These are phyloP conservation scores for Leishmania mexicana DNA, from an alignment of 208 protist genomes.

Conservation along the genomic window DNA sequence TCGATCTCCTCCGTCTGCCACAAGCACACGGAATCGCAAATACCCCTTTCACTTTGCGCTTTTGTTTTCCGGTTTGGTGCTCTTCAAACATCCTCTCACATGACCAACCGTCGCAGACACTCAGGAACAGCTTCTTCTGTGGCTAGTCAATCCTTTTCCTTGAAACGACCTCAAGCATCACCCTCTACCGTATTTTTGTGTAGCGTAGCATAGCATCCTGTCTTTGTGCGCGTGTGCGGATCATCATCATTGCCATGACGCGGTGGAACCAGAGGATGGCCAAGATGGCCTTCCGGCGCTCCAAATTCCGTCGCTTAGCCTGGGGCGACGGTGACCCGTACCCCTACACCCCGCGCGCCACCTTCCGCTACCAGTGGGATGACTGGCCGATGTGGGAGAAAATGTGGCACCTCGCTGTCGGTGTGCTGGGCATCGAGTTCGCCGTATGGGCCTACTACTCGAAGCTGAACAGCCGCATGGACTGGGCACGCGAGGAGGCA, in stretches of 20 bases:
- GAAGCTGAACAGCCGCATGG: conserved; percentile 82
- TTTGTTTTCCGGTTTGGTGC: background rate
- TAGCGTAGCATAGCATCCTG: background rate
- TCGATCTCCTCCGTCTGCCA: background rate
- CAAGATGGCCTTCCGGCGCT: conserved; percentile 89
- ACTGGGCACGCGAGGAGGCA: conserved; percentile 90
- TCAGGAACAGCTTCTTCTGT: background rate
- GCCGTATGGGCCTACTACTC: conserved; percentile 86
- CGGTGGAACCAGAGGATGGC: conserved; percentile 92
- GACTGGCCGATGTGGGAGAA: conserved; percentile 89
- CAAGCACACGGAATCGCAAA: background rate
- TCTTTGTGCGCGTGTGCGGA: background rate
- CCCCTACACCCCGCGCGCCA: conserved; percentile 88
- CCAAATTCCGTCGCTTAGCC: conserved; percentile 86
- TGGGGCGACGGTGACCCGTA: conserved; percentile 91
- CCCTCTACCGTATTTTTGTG: background rate
- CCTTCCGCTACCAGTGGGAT: conserved; percentile 91
- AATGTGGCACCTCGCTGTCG: conserved; percentile 68
- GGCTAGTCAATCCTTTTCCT: background rate
- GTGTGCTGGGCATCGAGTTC: conserved; percentile 72
- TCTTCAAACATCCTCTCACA: no score
- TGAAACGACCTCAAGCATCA: background rate
- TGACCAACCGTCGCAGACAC: background rate
- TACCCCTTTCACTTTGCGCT: background rate
- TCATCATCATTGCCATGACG: conserved; percentile 35